phyloP scores from a whole-genome alignment of 164 flowering plant species.

The Annona squamosa region DNA sequence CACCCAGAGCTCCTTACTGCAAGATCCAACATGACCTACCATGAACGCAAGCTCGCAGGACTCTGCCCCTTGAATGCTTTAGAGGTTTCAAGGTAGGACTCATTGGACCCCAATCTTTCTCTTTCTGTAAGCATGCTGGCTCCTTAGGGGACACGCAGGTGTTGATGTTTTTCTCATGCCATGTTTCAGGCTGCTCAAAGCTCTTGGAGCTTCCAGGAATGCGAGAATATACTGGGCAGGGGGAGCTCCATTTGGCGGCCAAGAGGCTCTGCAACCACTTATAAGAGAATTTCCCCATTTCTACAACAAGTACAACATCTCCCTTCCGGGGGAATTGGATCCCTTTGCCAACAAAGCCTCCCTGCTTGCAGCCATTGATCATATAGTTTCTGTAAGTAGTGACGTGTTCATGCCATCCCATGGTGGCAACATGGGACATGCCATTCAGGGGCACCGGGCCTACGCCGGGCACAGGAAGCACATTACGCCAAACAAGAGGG shows the following conservation, averaged over 20 bases:
- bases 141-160: background rate
- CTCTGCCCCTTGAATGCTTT: conserved; percentile 90
- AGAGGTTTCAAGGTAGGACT: conserved; percentile 69
- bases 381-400: conserved; percentile 69
- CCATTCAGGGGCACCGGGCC: conserved; percentile 91
- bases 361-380: conserved; percentile 83
- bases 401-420: conserved; percentile 97
- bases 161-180: background rate
- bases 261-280: conserved; percentile 67
- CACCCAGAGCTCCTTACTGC: conserved; percentile 86
- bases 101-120: no score
- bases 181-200: conserved; percentile 72
- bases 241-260: conserved; percentile 83
- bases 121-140: background rate
- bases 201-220: conserved; percentile 79
- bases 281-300: conserved; percentile 65
- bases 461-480: conserved; percentile 93
- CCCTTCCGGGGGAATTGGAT: conserved; percentile 76
- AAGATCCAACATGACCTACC: conserved; percentile 81
- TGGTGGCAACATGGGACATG: conserved; percentile 99
- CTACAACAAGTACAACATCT: conserved; percentile 84
- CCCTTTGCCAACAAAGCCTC: conserved; percentile 74
- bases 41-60: conserved; percentile 88
- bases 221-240: conserved; percentile 94
- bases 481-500: conserved; percentile 90